Evolutionary conservation across 257 asterid species (phyloP).

Genomic region (Nicotiana attenuata): DNA sequence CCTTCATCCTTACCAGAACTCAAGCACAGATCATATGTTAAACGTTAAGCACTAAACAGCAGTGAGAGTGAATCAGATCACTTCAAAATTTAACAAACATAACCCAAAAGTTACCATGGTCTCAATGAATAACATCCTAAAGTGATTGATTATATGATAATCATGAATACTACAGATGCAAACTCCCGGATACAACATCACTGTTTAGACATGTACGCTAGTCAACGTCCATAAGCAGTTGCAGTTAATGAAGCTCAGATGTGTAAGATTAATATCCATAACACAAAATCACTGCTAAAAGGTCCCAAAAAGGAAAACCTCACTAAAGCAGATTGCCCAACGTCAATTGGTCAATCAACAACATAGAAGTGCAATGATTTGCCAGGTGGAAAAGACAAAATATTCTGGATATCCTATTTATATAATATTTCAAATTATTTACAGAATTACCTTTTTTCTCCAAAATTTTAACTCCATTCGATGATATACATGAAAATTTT

Average conservation of each 20-base stretch:
- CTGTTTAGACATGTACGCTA: not conserved
- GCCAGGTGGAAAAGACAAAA: not conserved
- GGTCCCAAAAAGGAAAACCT: not conserved
- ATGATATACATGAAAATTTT: not conserved
- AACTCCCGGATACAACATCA: not conserved
- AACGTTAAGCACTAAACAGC: not conserved
- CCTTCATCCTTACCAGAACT: not conserved
- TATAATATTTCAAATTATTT: conserved; percentile 3
- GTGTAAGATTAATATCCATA: not conserved
- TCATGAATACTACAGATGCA: not conserved
- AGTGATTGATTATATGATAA: not conserved
- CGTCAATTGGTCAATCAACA: not conserved
- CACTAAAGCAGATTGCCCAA: not conserved
- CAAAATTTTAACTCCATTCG: conserved; percentile 6
- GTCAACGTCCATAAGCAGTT: not conserved
- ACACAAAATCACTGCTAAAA: not conserved
- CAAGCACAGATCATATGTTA: not conserved
- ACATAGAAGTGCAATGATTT: not conserved
- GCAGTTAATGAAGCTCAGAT: not conserved
- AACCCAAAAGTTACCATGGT: not conserved
- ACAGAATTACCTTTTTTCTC: not conserved
- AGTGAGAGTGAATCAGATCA: not conserved
- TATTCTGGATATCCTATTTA: not conserved
- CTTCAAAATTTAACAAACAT: not conserved
- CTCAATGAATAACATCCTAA: not conserved